Evolutionary conservation across 1,284 basidiomycete species (phyloP).

Genomic region (Marasmius oreades): DNA sequence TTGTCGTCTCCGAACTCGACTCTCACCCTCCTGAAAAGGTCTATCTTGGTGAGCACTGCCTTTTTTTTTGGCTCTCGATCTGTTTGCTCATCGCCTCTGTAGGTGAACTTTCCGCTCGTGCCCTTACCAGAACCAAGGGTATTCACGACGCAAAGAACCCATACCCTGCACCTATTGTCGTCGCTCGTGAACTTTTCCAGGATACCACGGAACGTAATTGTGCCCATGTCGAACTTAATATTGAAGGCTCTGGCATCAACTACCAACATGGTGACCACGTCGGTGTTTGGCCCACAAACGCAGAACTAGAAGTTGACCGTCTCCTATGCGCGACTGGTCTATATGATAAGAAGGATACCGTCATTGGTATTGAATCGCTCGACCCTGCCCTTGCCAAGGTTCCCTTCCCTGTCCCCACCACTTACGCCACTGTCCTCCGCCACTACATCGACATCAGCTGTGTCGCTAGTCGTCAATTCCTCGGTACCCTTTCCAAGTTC

Average conservation of each 20-base stretch:
- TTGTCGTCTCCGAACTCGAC: slow-evolving; percentile 81
- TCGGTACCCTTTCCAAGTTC: slow-evolving; percentile 84
- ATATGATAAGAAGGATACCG: slow-evolving; percentile 69
- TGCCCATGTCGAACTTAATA: slow-evolving; percentile 93
- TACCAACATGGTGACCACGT: slow-evolving; percentile 99
- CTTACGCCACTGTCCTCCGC: slow-evolving; percentile 90
- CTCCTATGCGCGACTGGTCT: slow-evolving; percentile 87
- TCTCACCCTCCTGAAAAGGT: slow-evolving; percentile 80
- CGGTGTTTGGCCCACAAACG: slow-evolving; percentile 95
- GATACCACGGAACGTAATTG: slow-evolving; percentile 82
- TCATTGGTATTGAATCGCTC: slow-evolving; percentile 92
- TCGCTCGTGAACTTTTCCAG: slow-evolving; percentile 83
- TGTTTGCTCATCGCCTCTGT: slow-evolving; percentile 11
- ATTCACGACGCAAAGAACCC: slow-evolving; percentile 98
- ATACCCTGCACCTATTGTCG: slow-evolving; percentile 79
- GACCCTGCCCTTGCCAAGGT: slow-evolving; percentile 98
- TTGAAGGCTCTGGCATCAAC: slow-evolving; percentile 93
- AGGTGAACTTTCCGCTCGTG: slow-evolving; percentile 89
- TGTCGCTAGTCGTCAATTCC: slow-evolving; percentile 89
- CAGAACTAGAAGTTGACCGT: slow-evolving; percentile 89
- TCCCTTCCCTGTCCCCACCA: slow-evolving; percentile 96
- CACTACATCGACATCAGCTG: slow-evolving; percentile 97
- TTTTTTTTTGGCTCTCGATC: slow-evolving; percentile 1
- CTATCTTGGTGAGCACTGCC: slow-evolving; percentile 67
- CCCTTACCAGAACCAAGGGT: slow-evolving; percentile 86